These are phyloP conservation scores for Pseudocercospora vitis DNA, from an alignment of 2,329 filamentous ascomycete species.

Conservation along the genomic window DNA sequence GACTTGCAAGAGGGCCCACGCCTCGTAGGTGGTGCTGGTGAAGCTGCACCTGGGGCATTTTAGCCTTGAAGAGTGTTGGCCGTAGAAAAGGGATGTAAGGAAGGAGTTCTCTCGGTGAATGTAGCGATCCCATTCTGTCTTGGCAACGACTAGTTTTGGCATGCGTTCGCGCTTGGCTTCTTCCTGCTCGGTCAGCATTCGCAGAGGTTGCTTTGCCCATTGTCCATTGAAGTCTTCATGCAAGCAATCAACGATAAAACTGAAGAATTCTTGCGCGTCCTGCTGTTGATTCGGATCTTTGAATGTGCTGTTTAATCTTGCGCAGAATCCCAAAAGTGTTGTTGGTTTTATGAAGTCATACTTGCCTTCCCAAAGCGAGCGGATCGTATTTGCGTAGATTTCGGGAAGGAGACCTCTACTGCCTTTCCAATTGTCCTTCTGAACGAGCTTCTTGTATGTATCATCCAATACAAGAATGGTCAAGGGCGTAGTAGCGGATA, in stretches of 20 bases:
- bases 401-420: conserved; percentile 64
- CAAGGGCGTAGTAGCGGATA: conserved; percentile 68
- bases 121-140: conserved; percentile 73
- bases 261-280: conserved; percentile 87
- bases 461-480: conserved; percentile 65
- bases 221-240: conserved; percentile 81
- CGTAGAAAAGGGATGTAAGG: conserved; percentile 76
- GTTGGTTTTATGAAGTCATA: conserved; percentile 47
- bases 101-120: conserved; percentile 73
- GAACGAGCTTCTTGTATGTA: conserved; percentile 61
- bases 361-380: conserved; percentile 63
- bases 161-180: conserved; percentile 62
- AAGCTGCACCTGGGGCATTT: conserved; percentile 61
- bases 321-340: conserved; percentile 60
- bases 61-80: conserved; percentile 63
- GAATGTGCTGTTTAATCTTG: conserved; percentile 64
- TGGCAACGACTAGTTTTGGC: conserved; percentile 64
- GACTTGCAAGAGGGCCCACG: conserved; percentile 70
- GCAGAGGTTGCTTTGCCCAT: conserved; percentile 60
- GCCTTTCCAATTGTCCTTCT: conserved; percentile 62
- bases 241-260: conserved; percentile 76
- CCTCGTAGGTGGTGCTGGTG: conserved; percentile 67
- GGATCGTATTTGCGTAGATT: conserved; percentile 61
- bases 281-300: conserved; percentile 64
- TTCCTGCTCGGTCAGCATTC: conserved; percentile 59